These are phyloP conservation scores for Boechera divaricarpa DNA, from an alignment of 345 rosid genomes.

Conservation along the genomic window DNA sequence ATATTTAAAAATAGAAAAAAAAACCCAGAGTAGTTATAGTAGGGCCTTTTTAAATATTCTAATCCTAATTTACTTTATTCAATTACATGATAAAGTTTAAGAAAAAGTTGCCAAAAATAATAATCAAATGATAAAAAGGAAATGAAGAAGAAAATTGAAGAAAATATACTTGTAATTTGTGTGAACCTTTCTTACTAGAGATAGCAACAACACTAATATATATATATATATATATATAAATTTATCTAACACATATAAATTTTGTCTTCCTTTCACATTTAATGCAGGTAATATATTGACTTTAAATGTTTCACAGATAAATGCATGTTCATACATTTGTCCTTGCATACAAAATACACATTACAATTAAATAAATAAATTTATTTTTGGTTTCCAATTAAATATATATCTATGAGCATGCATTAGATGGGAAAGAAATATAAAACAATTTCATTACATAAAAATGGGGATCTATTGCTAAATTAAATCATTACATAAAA, in stretches of 20 bases:
- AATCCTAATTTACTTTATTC: not conserved
- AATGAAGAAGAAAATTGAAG: not conserved
- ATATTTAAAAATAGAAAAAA: not conserved
- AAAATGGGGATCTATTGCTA: not conserved
- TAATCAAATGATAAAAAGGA: not conserved
- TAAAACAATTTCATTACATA: not conserved
- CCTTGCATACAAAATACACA: constrained; percentile 11
- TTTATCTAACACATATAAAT: too few species aligned
- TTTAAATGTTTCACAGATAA: constrained; percentile 19
- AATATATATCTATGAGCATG: constrained; percentile 3
- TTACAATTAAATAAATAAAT: not conserved
- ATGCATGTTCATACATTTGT: constrained; percentile 39
- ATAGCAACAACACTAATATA: not conserved
- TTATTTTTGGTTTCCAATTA: constrained; percentile 1
- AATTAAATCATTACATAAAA: constrained; percentile 1
- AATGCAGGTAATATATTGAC: not conserved
- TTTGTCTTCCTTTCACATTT: not conserved
- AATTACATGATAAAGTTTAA: not conserved
- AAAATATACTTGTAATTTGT: not conserved
- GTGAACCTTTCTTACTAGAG: not conserved
- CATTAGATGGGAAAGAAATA: constrained; percentile 22
- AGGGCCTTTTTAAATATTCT: not conserved
- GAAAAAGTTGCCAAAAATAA: not conserved
- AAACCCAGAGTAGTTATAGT: not conserved
- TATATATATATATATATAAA: too few species aligned